Base-by-base conservation (phyloP, 371 early-diverging fungal species). In the Mucor lusitanicus region DNA sequence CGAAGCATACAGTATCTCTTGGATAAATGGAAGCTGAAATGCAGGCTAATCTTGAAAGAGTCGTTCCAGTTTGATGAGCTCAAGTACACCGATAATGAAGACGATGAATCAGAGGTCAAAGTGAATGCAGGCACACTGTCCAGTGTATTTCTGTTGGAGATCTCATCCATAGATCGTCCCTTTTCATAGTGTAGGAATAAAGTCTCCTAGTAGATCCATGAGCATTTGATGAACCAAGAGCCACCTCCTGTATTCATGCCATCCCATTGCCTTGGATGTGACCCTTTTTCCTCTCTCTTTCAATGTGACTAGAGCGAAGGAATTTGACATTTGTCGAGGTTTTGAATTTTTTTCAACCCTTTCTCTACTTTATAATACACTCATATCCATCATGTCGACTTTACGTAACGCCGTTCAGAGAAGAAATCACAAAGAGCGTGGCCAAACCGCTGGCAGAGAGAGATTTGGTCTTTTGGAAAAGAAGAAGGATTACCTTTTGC, bases 401-500 rank as follows among this genome's bases (percentile, higher is more conserved):
- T 76, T 92, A 57, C 87, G 93, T 61, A 98, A 97, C 70, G 90
- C 91, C 46, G 90, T 91, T 32, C 95, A 92, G 23, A 85, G 94
- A 70, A 92, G 97, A 61, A 92, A 93, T 65, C 97, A 98, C 82
- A 88, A 87, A 77, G 99, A 98, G 84, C 92, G 99, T 65, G 83
- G 92, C 1, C 97, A 97, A 80, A 85, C 90, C 2, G 70, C 84
- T 6, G 78, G 86, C 25, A 88, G 97, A 54, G 84, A 85, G 65
- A 85, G 77, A 69, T 83, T 86, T 28, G 99, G 98, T 6, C 81
- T 96, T 15, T 87, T 98, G 30, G 99, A 98, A 72, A 98, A 98
- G 87, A 91, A 97, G 74, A 98, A 97, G 80, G 99, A 98, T 81
- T 98, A 98, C 85, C 86, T 94, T 32, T 87, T 95, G 54, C 96